A percentile compares a stretch with the other conserved stretches of the same genome.
These are phyloP conservation scores for Puccinia novopanici DNA, from an alignment of 1,284 basidiomycete species.

Conservation along the genomic window DNA sequence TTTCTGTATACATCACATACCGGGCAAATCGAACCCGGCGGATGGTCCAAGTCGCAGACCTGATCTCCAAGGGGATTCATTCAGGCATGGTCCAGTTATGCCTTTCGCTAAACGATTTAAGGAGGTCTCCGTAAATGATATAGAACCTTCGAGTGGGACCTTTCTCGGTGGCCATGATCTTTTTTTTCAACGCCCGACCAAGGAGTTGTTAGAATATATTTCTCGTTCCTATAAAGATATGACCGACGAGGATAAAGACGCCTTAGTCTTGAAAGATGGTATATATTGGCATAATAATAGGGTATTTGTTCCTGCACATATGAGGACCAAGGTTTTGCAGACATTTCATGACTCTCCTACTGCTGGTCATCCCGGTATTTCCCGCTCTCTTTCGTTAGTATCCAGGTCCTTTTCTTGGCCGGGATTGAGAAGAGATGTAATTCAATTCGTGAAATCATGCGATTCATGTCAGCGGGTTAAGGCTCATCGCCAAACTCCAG, in stretches of 20 bases:
- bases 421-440: neutral
- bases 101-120: neutral
- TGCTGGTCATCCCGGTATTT: slow-evolving; percentile 14
- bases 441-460: neutral
- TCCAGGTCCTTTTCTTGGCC: slow-evolving; percentile 28
- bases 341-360: slow-evolving; percentile 17
- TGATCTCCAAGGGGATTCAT: neutral
- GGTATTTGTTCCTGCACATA: neutral
- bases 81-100: too few relatives aligned
- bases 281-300: neutral
- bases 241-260: neutral
- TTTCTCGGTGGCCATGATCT: neutral
- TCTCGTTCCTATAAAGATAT: neutral
- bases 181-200: neutral
- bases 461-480: slow-evolving; percentile 20
- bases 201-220: neutral
- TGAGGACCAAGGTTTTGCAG: neutral
- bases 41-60: neutral
- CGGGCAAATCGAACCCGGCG: slow-evolving; percentile 3
- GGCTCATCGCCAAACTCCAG: neutral
- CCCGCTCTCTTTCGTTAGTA: neutral
- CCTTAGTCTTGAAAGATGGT: neutral
- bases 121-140: neutral
- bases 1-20: slow-evolving; percentile 1
- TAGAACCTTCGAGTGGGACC: too few relatives aligned